A percentile compares a stretch with the other conserved stretches of the same genome.
phyloP scores from a whole-genome alignment of 2,329 filamentous ascomycete genomes.

The Bertia moriformis region DNA sequence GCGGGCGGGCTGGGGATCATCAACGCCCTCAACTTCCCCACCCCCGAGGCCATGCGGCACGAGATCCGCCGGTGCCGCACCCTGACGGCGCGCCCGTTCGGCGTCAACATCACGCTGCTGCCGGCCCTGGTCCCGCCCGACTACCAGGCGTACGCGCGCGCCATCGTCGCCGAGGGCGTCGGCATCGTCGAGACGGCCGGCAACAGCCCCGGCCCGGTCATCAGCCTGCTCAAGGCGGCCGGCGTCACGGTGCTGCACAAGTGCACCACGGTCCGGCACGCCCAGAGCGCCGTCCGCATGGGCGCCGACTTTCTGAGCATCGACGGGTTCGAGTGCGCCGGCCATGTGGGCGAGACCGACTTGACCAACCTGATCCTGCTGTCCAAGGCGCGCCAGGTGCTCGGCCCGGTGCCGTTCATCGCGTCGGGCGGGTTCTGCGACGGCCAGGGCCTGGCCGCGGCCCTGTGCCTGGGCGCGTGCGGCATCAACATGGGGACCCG shows the following conservation, averaged over 20 bases:
- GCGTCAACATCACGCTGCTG: conserved; percentile 86
- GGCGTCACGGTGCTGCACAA: conserved; percentile 80
- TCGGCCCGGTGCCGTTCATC: conserved; percentile 83
- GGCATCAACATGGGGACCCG: conserved; percentile 98
- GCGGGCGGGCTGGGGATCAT: conserved; percentile 73
- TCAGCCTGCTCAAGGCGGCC: conserved; percentile 70
- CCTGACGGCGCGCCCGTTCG: conserved; percentile 71
- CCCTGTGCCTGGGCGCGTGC: conserved; percentile 74
- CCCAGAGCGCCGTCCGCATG: conserved; percentile 77
- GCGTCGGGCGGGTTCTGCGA: conserved; percentile 93
- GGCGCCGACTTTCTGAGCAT: conserved; percentile 95
- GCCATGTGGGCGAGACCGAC: conserved; percentile 71
- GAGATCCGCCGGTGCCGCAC: conserved; percentile 78
- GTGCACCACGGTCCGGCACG: conserved; percentile 91
- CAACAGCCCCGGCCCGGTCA: conserved; percentile 80
- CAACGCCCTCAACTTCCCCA: conserved; percentile 81
- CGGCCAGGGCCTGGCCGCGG: conserved; percentile 81
- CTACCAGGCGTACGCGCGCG: conserved; percentile 81
- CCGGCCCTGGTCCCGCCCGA: conserved; percentile 80
- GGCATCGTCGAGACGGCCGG: conserved; percentile 85
- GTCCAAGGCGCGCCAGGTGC: conserved; percentile 66
- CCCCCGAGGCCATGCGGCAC: conserved; percentile 77
- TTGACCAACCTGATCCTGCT: conserved; percentile 85
- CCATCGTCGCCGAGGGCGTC: conserved; percentile 85
- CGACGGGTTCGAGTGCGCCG: conserved; percentile 94